Base-by-base conservation (phyloP, 805 yeast species). In the Sungouiella thailandica region DNA sequence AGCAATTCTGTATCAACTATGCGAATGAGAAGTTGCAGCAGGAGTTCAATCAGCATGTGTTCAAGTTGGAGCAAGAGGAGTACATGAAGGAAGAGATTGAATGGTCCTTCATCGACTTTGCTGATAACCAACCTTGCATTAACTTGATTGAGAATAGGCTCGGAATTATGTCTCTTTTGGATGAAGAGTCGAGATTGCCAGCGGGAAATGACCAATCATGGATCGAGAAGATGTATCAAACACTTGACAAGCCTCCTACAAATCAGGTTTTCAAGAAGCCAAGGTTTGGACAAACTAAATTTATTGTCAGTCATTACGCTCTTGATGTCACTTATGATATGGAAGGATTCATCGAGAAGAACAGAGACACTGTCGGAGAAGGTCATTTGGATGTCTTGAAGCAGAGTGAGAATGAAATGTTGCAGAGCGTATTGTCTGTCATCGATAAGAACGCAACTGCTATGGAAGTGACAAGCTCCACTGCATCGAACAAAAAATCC, bases 11-110 rank as follows among this genome's bases (percentile, higher is more conserved):
- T 68, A 89, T 89, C 62, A 89, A 89, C 59, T 89, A 89, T 58
- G 96, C 97, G 28, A 89, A 89, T 62, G 98, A 90, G 66, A 90
- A 90, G 62, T 72, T 90, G 50, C 97, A 90, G 62, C 97, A 90
- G 62, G 97, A 90, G 59, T 90, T 90, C 62, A 90, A 89, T 52
- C 97, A 88, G 66, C 97, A 90, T 53, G 97, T 90, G 34, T 90
- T 90, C 75, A 90, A 90, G 57, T 73, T 93, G 41, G 98, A 90
- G 57, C 97, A 93, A 68, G 96, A 89, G 53, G 97, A 93, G 56
- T 90, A 90, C 56, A 74, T 88, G 34, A 77, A 76, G 39, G 97
- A 90, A 64, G 83, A 89, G 53, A 89, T 90, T 44, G 93, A 89
- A 57, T 90, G 97, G 97, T 82, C 90, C 7, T 90, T 90, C 52